These are phyloP conservation scores for Lycium barbarum DNA, from an alignment of 257 asterid species.

Conservation along the genomic window DNA sequence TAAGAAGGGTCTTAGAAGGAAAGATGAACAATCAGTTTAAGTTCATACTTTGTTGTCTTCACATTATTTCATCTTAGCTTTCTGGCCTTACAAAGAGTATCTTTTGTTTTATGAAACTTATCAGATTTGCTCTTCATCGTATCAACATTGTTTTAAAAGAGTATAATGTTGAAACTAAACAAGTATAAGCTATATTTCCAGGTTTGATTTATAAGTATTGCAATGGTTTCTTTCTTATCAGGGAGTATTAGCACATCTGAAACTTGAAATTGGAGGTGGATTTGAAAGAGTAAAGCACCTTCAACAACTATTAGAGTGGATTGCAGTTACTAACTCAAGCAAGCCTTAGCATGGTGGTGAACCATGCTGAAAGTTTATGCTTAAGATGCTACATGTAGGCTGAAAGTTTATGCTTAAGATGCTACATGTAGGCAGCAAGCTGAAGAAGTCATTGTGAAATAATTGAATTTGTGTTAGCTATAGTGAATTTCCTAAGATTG, in stretches of 20 bases:
- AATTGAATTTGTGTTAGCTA: no score
- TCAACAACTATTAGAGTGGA: background rate
- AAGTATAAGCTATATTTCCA: background rate
- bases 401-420: no score
- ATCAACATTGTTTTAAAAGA: background rate
- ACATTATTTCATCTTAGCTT: background rate
- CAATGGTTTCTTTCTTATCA: no score
- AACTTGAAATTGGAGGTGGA: background rate
- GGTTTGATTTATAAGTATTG: background rate
- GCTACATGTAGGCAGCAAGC: no score
- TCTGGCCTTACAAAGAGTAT: background rate
- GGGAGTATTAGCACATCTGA: background rate
- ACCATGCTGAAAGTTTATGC: background rate
- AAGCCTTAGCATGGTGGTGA: background rate
- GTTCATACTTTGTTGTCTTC: background rate
- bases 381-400: background rate
- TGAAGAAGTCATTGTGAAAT: no score
- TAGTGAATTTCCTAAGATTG: no score
- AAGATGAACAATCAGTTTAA: background rate
- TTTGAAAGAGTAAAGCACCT: background rate
- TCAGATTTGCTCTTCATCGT: background rate
- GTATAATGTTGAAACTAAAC: background rate
- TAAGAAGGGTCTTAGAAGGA: background rate
- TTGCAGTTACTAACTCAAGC: background rate
- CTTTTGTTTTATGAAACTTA: background rate